Evolutionary conservation across 148 eudicot genomes (phyloP), one percentile per base, ranked within the genome.

Genomic region (Rhododendron williamsianum): DNA sequence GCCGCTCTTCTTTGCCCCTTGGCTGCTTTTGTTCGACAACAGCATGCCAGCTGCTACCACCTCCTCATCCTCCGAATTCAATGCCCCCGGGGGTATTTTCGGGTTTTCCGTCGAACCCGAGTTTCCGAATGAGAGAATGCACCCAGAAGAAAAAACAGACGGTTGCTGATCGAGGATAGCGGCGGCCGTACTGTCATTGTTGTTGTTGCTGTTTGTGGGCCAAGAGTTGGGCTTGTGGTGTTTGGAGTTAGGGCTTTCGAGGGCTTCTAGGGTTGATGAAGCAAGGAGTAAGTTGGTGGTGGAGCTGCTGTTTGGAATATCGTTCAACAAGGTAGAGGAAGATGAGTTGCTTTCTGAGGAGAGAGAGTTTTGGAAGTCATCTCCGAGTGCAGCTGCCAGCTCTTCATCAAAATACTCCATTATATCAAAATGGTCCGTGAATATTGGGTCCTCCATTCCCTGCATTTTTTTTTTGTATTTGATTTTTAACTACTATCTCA

Each of bases 361-460:
- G 83, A 81, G n/a, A 35, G 45, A 81, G 67, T 81, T 33, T 8
- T 52, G 69, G 45, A 54, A 81, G 46, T 81, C 83, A 38, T 81
- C 71, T 33, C 83, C 69, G 4, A 81, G 69, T 18, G 83, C 83
- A 33, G 83, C 83, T 81, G 46, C 83, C 2, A 81, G 35, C 3
- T 81, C 83, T 54, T 81, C 83, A 13, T 81, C 83, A 33, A 81
- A 81, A 33, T 25, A 81, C 71, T 81, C 83, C 83, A 81, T 33
- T 58, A 81, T 81, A 8, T 81, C 83, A 18, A 65, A 52, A 8
- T 81, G 69, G 9, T 81, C 67, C 45, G 35, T 33, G 83, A 81
- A 81, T 36, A 81, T 81, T 35, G 69, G 83, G 60, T 81, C 83
- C 41, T 54, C 69, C 83, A 81, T 81, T 52, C 83, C 83, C 83